These are phyloP conservation scores for Gleditsia sinensis DNA, from an alignment of 306 rosid species.

Conservation along the genomic window DNA sequence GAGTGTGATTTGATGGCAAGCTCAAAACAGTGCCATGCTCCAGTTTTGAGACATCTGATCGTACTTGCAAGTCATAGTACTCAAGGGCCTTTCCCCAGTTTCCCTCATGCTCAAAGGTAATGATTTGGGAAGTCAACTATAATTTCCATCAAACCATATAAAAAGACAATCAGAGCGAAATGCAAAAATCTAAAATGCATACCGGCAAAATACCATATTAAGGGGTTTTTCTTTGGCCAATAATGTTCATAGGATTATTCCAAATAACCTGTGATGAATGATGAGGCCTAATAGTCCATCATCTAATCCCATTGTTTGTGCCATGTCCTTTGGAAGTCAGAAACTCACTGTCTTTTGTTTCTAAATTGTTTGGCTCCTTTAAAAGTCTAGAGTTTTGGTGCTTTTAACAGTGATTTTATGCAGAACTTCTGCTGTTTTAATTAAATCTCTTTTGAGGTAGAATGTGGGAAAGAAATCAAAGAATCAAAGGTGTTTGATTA, in stretches of 20 bases:
- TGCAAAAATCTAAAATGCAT: background rate
- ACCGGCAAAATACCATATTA: constrained; percentile 1
- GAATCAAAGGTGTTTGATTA: background rate
- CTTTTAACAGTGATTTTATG: background rate
- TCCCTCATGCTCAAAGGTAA: constrained; percentile 90
- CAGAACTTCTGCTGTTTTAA: background rate
- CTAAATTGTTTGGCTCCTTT: background rate
- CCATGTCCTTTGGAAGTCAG: background rate
- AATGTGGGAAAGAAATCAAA: background rate
- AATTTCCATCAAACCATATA: constrained; percentile 42
- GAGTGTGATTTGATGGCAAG: constrained; percentile 46
- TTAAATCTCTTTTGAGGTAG: background rate
- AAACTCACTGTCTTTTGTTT: background rate
- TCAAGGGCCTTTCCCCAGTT: constrained; percentile 98
- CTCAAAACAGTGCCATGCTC: constrained; percentile 46
- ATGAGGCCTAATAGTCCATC: background rate
- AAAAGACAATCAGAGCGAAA: constrained; percentile 25
- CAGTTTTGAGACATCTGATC: constrained; percentile 53
- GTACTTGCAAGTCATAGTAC: constrained; percentile 86
- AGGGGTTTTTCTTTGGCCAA: background rate
- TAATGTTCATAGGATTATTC: background rate
- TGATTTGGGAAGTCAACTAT: constrained; percentile 82
- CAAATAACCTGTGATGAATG: background rate
- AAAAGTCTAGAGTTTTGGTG: background rate
- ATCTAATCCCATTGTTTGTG: background rate